phyloP scores from a whole-genome alignment of 345 rosid genomes.

The Pugionium dolabratum region DNA sequence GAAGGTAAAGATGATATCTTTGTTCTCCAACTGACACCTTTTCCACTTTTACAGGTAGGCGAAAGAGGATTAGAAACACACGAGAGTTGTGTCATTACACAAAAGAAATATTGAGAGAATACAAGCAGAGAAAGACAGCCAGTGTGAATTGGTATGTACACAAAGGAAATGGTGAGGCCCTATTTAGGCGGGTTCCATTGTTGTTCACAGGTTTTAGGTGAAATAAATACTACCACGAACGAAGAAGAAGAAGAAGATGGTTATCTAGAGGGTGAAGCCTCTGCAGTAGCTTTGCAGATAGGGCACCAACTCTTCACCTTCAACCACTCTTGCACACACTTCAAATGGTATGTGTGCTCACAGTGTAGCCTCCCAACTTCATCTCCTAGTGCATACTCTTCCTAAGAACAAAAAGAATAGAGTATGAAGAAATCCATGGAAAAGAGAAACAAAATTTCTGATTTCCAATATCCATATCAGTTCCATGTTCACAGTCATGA shows the following conservation, averaged over 20 bases:
- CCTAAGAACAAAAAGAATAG: conserved; percentile 50
- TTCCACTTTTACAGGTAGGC: neutral
- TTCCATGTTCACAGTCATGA: conserved; percentile 1
- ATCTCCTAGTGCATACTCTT: conserved; percentile 75
- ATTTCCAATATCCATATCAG: conserved; percentile 4
- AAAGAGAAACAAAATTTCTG: neutral
- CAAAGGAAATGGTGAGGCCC: conserved; percentile 29
- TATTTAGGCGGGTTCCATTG: conserved; percentile 23
- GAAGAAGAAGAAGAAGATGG: conserved; percentile 21
- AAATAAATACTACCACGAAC: conserved; percentile 6
- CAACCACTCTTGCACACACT: conserved; percentile 81
- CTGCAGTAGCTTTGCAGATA: conserved; percentile 74
- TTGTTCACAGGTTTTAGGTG: conserved; percentile 30
- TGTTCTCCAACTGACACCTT: conserved; percentile 14
- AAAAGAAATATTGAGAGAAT: neutral
- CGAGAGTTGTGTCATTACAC: conserved; percentile 11
- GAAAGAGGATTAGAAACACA: conserved; percentile 24
- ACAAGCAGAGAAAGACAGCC: conserved; percentile 1
- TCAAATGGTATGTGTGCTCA: conserved; percentile 67
- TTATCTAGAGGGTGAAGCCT: conserved; percentile 44
- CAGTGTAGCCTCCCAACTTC: conserved; percentile 80
- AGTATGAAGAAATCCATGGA: conserved; percentile 6
- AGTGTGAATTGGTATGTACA: conserved; percentile 37
- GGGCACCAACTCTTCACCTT: conserved; percentile 96
- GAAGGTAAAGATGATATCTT: conserved; percentile 5